Base-by-base conservation (phyloP, 441 rosid genomes). In the Adansonia rubrostipa region DNA sequence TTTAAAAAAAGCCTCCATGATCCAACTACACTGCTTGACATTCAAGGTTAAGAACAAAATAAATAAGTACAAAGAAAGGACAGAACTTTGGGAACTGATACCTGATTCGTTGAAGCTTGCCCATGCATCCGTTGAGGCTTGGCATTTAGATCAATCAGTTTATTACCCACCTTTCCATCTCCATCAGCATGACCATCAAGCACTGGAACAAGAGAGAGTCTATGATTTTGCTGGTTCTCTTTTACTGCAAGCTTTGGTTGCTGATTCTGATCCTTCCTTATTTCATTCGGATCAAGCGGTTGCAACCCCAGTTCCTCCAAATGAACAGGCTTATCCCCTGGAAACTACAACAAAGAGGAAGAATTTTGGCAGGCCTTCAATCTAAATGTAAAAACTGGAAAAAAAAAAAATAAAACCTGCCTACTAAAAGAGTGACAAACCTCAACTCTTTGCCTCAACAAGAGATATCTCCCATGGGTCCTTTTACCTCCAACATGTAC, bases 401-500 rank as follows among this genome's bases (percentile, higher is more conserved):
- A 70, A 74, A 67, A 57, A 80, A 51, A 80, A 1, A 50, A 48
- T 44, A 67, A 74, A 71, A 14, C 63, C 48, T 28, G 69, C 65
- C 73, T 54, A 73, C 53, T 53, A 50, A 48, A 56, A 57, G 80
- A 81, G 77, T 64, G 71, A 85, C 91, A 81, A 84, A 92, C 93
- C 94, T 90, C 92, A 65, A 87, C 80, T 82, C 93, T 90, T 86
- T 90, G 92, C 87, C 93, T 84, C 79, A 90, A 77, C 17, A 92
- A 69, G 61, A 90, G 94, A 84, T 88, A 89, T 80, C 97, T 88
- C 66, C 87, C 88, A 58, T 90, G 97, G 65, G 94, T 92, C 79
- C 97, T 84, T 82, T 92, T 92, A 54, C 94, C 93, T 22, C 97
- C 94, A 79, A 89, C 93, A 85, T 89, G 94, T 22, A 92, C 94